A percentile compares a stretch with the other conserved stretches of the same genome.
phyloP scores from a whole-genome alignment of 2,329 filamentous ascomycete species.

The Aspergillus carbonarius region DNA sequence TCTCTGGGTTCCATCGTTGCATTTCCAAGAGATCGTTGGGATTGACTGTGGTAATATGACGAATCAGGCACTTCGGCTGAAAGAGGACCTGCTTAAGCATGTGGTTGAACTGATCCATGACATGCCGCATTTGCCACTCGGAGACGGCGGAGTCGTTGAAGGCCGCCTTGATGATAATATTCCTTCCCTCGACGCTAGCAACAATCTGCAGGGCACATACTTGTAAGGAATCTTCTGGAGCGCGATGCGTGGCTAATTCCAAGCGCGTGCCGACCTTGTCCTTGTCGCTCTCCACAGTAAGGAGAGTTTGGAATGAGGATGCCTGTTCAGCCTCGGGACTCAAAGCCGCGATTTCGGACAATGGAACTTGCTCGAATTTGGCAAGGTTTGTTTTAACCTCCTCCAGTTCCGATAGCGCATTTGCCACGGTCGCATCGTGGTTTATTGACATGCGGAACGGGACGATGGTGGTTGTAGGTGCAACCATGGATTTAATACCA shows the following conservation, averaged over 20 bases:
- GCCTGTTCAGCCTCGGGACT: constrained; percentile 43
- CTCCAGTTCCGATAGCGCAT: constrained; percentile 56
- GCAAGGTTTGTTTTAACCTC: constrained; percentile 53
- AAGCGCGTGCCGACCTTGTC: background rate
- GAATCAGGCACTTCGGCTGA: background rate
- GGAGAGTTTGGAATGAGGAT: constrained; percentile 43
- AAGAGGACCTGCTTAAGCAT: constrained; percentile 24
- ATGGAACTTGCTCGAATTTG: constrained; percentile 58
- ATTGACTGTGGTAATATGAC: constrained; percentile 1
- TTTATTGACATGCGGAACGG: constrained; percentile 4
- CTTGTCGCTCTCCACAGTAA: constrained; percentile 31
- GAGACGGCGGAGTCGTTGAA: constrained; percentile 8
- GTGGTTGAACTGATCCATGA: constrained; percentile 13
- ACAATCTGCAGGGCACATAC: constrained; percentile 9
- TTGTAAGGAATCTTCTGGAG: background rate
- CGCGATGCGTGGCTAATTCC: background rate
- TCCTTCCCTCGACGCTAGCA: background rate
- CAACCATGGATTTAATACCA: constrained; percentile 1
- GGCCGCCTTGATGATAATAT: background rate
- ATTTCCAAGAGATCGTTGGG: constrained; percentile 4
- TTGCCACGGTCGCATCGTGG: constrained; percentile 29
- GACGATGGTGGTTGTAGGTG: constrained; percentile 6
- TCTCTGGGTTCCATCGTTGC: constrained; percentile 4
- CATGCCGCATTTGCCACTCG: constrained; percentile 9
- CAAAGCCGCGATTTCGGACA: constrained; percentile 49